Percentiles rank a stretch among this genome's conserved stretches.
These are phyloP conservation scores for Russula sp. DNA, from an alignment of 768 basidiomycete species.

Conservation along the genomic window DNA sequence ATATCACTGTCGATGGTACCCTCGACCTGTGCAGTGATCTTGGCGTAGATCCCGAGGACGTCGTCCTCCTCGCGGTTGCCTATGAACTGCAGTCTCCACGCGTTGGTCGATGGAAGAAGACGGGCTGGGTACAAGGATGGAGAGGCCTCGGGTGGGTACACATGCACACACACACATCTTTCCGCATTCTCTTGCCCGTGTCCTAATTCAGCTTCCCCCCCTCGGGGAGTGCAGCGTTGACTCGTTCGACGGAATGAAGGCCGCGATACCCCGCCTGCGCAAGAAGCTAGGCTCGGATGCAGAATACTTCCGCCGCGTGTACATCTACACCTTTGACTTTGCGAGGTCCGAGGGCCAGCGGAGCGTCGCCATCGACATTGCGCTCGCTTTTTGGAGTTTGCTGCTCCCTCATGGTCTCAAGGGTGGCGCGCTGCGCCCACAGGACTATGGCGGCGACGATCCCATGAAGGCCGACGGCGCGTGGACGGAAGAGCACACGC, in stretches of 20 bases:
- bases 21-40: conserved; percentile 70
- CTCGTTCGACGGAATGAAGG: conserved; percentile 54
- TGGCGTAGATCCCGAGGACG: conserved; percentile 67
- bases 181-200: not conserved
- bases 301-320: conserved; percentile 70
- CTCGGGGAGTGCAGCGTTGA: conserved; percentile 46
- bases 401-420: conserved; percentile 65
- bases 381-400: conserved; percentile 72
- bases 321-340: conserved; percentile 77
- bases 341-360: conserved; percentile 70
- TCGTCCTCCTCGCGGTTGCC: conserved; percentile 75
- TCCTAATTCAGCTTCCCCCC: not conserved
- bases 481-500: conserved; percentile 56
- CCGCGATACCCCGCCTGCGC: conserved; percentile 47
- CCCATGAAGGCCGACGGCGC: conserved; percentile 37
- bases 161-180: not conserved
- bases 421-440: conserved; percentile 51
- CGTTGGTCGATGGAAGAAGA: conserved; percentile 64
- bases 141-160: conserved; percentile 55
- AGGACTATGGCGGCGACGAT: conserved; percentile 43
- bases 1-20: conserved; percentile 75
- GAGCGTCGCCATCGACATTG: conserved; percentile 66
- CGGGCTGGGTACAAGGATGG: conserved; percentile 82
- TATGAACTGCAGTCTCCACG: conserved; percentile 72
- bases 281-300: conserved; percentile 57